A percentile compares a stretch with the other conserved stretches of the same genome.
Evolutionary conservation across 2,329 filamentous ascomycete species (phyloP).

Genomic region (Colletotrichum tanaceti): DNA sequence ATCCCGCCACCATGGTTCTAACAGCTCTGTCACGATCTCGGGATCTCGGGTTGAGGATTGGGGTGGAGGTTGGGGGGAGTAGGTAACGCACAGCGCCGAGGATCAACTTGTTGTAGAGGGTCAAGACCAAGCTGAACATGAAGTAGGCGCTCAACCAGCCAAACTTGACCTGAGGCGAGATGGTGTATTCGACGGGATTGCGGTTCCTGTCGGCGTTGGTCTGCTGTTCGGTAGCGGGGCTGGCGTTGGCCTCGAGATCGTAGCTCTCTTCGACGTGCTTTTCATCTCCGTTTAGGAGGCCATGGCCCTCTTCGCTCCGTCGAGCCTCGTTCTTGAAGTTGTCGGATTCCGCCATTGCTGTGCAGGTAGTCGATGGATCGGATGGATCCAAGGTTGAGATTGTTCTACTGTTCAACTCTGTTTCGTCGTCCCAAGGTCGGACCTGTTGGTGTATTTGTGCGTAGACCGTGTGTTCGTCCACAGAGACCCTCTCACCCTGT

Average conservation of each 20-base stretch:
- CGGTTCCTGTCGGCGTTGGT: constrained; percentile 27
- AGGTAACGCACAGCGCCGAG: constrained; percentile 58
- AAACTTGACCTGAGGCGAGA: constrained; percentile 59
- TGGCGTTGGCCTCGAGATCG: constrained; percentile 39
- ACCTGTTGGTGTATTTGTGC: constrained; percentile 27
- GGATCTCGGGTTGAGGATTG: neutral
- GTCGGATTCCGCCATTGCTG: constrained; percentile 42
- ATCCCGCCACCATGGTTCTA: neutral
- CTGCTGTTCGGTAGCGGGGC: constrained; percentile 29
- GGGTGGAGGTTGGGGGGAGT: neutral
- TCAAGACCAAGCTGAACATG: constrained; percentile 60
- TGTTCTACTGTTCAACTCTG: neutral
- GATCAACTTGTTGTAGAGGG: constrained; percentile 70
- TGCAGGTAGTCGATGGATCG: neutral
- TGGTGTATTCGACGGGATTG: constrained; percentile 54
- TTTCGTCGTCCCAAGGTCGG: constrained; percentile 27
- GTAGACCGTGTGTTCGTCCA: constrained; percentile 27
- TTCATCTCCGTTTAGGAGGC: constrained; percentile 42
- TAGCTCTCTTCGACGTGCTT: constrained; percentile 40
- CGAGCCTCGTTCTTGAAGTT: constrained; percentile 38
- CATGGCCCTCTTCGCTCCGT: constrained; percentile 41
- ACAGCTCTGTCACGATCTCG: constrained; percentile 4
- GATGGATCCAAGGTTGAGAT: neutral
- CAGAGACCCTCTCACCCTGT: constrained; percentile 24
- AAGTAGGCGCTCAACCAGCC: constrained; percentile 65